Percentiles rank a stretch among this genome's conserved stretches.
Conservation (phyloP, 352 stramenopile species). For the Elongisporangium prolatum region DNA sequence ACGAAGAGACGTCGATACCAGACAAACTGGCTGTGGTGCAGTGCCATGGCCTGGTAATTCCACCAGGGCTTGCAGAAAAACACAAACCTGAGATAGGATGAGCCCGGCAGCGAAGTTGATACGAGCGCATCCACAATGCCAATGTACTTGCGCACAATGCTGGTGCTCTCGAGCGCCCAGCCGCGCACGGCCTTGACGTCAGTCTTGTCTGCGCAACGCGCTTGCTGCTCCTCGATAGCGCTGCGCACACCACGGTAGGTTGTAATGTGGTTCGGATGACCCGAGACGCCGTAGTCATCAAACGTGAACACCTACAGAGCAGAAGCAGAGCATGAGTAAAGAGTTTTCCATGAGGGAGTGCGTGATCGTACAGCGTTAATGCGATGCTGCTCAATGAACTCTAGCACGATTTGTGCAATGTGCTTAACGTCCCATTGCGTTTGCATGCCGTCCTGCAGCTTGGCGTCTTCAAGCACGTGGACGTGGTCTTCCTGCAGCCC, state of each 20-base stretch:
- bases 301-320: slow-evolving; percentile 89
- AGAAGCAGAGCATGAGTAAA: neutral
- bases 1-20: slow-evolving; percentile 97
- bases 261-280: slow-evolving; percentile 92
- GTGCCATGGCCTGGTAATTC: slow-evolving; percentile 90
- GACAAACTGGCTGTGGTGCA: slow-evolving; percentile 93
- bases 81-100: slow-evolving; percentile 35
- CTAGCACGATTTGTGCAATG: slow-evolving; percentile 54
- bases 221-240: slow-evolving; percentile 37
- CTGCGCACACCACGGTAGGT: slow-evolving; percentile 52
- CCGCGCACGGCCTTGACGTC: slow-evolving; percentile 24
- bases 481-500: slow-evolving; percentile 43
- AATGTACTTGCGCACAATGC: slow-evolving; percentile 85
- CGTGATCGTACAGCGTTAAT: slow-evolving; percentile 55
- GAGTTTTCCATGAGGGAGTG: slow-evolving; percentile 1
- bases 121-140: slow-evolving; percentile 71
- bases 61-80: slow-evolving; percentile 54
- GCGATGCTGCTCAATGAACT: slow-evolving; percentile 43
- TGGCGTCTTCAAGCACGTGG: slow-evolving; percentile 67
- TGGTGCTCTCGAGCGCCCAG: slow-evolving; percentile 70
- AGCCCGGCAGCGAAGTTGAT: slow-evolving; percentile 26
- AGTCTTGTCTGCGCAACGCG: slow-evolving; percentile 21
- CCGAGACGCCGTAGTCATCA: slow-evolving; percentile 90
- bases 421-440: slow-evolving; percentile 60
- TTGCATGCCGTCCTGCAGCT: slow-evolving; percentile 86